Conservation (phyloP, 495 filamentous ascomycete genomes). For the Corynascus novoguineensis region DNA sequence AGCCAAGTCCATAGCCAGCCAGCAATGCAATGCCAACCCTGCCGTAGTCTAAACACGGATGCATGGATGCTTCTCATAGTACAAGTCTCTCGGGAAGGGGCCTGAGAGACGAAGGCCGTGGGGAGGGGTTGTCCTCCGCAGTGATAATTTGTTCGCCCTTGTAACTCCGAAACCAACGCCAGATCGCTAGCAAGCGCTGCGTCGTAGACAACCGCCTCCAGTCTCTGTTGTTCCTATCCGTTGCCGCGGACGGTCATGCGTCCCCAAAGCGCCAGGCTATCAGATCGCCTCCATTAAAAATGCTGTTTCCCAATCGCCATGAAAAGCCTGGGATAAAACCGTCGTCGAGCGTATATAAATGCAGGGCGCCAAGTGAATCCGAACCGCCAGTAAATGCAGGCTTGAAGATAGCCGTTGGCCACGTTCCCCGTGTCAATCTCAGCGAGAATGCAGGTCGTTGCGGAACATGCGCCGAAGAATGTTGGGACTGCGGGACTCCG, state of each 20-base stretch:
- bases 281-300: neutral
- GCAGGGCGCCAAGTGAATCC: neutral
- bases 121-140: neutral
- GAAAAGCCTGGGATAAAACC: neutral
- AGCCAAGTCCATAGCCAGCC: constrained; percentile 12
- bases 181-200: neutral
- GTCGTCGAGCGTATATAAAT: neutral
- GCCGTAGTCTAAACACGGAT: constrained; percentile 14
- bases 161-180: constrained; percentile 5
- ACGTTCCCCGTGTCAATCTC: neutral
- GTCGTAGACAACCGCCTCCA: neutral
- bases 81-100: neutral
- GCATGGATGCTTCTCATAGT: constrained; percentile 11
- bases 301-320: neutral
- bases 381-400: constrained; percentile 19
- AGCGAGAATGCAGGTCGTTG: constrained; percentile 14
- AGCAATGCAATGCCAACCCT: constrained; percentile 12
- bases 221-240: neutral
- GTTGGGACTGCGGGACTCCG: constrained; percentile 8
- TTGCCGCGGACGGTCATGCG: constrained; percentile 2
- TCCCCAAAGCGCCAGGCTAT: neutral
- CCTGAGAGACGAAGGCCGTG: neutral
- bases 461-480: constrained; percentile 11
- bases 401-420: constrained; percentile 2
- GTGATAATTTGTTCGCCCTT: neutral